Base-by-base conservation (phyloP, 164 flowering plant genomes). In the Kalanchoe fedtschenkoi region DNA sequence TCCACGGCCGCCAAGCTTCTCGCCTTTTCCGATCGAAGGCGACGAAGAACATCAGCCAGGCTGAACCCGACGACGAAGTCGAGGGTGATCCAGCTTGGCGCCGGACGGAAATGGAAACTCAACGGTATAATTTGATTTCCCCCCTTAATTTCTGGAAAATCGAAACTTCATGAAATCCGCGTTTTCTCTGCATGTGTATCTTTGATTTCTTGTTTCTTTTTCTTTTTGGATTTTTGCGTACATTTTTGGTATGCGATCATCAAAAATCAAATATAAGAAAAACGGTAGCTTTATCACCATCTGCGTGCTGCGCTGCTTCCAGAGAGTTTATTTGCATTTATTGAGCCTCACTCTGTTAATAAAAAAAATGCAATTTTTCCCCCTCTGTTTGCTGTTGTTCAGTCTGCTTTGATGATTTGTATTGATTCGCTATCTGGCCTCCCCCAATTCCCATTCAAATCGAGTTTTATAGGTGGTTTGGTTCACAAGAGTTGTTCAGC, bases 41-140 rank as follows among this genome's bases (percentile, higher is more conserved):
- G 47, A 42, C 47, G 47, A 42, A 19, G 47, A 15, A 19, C 51
- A 8, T 5, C 51, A 6, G 21, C 7, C 22, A 26, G 21, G 8
- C 2, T 4, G 26, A 5, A 19, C 21, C 51, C 24, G 24, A 44
- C 21, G 47, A 15, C 2, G 8, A 15, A n/a, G n/a, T n/a, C 39
- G 39, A 37, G 6, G 13, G 13, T 37, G 51, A n/a, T 44, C 51
- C 51, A 44, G 24, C 51, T 8, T 15, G 11, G 51, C n/a, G n/a
- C 51, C 51, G 6, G 51, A 26, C 21, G 51, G n/a, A n/a, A n/a
- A n/a, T n/a, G n/a, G 51, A 44, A 44, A 44, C 51, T 44, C 51
- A 44, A 44, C 51, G 22, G 51, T 44, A 19, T 44, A 26, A 19
- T 44, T n/a, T 44, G 2, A 21, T n/a, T 44, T 44, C 51, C n/a